Evolutionary conservation across 75 land plant species (phyloP), one percentile per base, ranked within the genome.

Genomic region (Chamaecyparis obtusa): DNA sequence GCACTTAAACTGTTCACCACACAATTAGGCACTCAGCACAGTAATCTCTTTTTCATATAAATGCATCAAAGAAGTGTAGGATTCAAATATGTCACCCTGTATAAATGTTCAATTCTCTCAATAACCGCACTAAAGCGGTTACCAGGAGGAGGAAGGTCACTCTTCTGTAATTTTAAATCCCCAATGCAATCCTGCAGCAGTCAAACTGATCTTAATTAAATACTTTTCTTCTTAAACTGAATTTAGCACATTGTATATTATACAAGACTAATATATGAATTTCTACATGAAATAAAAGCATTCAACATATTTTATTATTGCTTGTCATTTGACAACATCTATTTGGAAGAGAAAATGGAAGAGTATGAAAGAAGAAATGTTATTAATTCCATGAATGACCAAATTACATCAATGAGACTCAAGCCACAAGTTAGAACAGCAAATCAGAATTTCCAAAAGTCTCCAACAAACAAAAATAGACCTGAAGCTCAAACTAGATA

Each of bases 81-180:
- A 78, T 41, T 72, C 27, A 87, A 71, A 46, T 44, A 55, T 19
- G 41, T 41, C 84, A 94, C 98, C 98, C 89, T 92, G 85, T 96
- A 96, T n/a, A 96, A 88, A n/a, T 94, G 94, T 82, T 96, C 98
- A 88, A 96, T 96, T 90, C 92, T 96, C 91, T 95, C 98, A 91
- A 96, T 94, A 46, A 96, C 97, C 54, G 94, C 92, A 87, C 93
- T 96, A 78, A 94, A 93, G 17, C 97, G 96, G 87, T 93, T 93
- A 3, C 41, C 46, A 41, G 46, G 46, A 41, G 90, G 87, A 78
- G 93, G 10, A 79, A 79, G 82, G 82, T 39, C 82, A 79, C 37
- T 39, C 21, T 79, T 79, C 10, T 79, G 82, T 79, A 79, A 79
- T 79, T 79, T 37, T 19, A 46, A 41, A 41, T 79, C 82, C 7